A percentile compares a stretch with the other conserved stretches of the same genome.
These are phyloP conservation scores for Raddia distichophylla DNA, from an alignment of 176 grass and related monocot genomes.

Conservation along the genomic window DNA sequence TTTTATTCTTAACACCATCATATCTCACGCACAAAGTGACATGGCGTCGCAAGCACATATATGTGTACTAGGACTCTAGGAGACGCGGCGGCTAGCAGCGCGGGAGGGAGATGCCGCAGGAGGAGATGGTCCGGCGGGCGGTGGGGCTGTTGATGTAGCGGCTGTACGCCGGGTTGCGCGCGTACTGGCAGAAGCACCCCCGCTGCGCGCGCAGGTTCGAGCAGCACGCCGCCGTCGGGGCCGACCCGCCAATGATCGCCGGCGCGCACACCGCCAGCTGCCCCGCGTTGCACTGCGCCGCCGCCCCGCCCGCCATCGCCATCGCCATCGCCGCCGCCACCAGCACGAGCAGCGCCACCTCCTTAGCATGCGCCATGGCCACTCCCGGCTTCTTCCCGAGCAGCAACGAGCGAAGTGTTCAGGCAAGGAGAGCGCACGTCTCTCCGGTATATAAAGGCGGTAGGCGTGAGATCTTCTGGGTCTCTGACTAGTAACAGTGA, in stretches of 20 bases:
- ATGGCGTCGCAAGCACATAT: neutral
- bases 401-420: neutral
- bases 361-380: slow-evolving; percentile 15
- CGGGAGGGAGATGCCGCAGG: slow-evolving; percentile 46
- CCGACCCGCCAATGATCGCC: slow-evolving; percentile 18
- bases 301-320: neutral
- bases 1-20: slow-evolving; percentile 4
- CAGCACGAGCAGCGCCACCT: neutral
- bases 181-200: slow-evolving; percentile 57
- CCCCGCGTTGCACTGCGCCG: slow-evolving; percentile 42
- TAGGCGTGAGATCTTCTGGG: neutral
- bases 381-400: neutral
- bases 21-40: neutral
- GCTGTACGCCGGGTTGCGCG: slow-evolving; percentile 40
- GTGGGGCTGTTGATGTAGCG: slow-evolving; percentile 43
- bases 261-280: slow-evolving; percentile 36
- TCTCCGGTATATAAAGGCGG: neutral
- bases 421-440: neutral
- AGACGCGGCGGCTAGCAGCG: slow-evolving; percentile 27
- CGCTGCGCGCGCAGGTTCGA: slow-evolving; percentile 40
- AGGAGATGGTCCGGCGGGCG: neutral
- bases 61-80: neutral
- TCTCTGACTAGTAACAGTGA: neutral
- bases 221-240: slow-evolving; percentile 42
- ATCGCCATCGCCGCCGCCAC: neutral